phyloP scores from a whole-genome alignment of 352 stramenopile genomes.

The Thraustotheca clavata region DNA sequence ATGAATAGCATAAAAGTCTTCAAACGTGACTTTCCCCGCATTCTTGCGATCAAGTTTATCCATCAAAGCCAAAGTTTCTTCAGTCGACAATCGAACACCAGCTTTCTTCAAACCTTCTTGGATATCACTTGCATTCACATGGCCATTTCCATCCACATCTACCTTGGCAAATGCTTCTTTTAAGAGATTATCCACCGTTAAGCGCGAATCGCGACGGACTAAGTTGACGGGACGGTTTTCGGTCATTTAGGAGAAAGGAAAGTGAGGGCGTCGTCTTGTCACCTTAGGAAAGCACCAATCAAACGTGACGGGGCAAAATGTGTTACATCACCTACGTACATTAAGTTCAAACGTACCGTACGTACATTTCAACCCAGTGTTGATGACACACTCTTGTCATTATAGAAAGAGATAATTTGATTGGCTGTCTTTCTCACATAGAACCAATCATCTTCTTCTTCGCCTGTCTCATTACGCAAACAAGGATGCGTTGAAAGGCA shows the following conservation, averaged over 20 bases:
- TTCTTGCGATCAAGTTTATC: conserved; percentile 57
- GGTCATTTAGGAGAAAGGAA: background rate
- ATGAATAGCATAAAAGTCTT: conserved; percentile 67
- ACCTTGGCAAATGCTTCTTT: conserved; percentile 65
- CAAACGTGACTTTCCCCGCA: conserved; percentile 55
- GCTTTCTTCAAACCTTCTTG: conserved; percentile 52
- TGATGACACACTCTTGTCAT: conserved; percentile 1
- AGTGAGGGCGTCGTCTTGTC: background rate
- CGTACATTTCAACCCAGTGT: background rate
- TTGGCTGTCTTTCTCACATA: too few relatives aligned
- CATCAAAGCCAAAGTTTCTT: conserved; percentile 56
- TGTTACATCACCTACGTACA: background rate
- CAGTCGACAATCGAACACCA: conserved; percentile 47
- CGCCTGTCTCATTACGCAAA: too few relatives aligned
- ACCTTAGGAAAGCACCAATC: conserved; percentile 7
- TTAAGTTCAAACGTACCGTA: background rate
- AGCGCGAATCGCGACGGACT: conserved; percentile 65
- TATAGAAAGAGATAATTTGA: background rate
- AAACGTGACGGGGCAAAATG: background rate
- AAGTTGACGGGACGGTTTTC: conserved; percentile 23
- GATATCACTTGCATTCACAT: conserved; percentile 66
- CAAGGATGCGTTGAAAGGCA: too few relatives aligned
- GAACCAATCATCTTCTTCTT: too few relatives aligned
- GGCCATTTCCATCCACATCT: conserved; percentile 58
- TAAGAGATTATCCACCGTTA: conserved; percentile 67